phyloP scores from a whole-genome alignment of 768 basidiomycete species.

The Hygrocybe coccinea region DNA sequence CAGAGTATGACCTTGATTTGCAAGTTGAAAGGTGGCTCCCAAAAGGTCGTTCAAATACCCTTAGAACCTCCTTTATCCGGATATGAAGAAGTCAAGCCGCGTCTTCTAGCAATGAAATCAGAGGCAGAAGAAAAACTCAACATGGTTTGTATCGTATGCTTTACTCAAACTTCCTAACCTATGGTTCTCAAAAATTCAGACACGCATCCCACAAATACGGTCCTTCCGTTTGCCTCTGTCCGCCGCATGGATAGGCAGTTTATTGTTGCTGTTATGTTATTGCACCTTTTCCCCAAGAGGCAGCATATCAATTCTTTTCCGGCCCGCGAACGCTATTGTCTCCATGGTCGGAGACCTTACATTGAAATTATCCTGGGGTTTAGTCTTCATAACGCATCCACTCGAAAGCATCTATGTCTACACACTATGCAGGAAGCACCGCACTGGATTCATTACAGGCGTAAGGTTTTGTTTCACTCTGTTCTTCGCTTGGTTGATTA shows the following conservation, averaged over 20 bases:
- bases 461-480: slow-evolving; percentile 20
- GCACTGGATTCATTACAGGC: slow-evolving; percentile 40
- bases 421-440: slow-evolving; percentile 46
- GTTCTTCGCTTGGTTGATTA: neutral
- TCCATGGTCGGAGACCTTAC: slow-evolving; percentile 24
- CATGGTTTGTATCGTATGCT: slow-evolving; percentile 47
- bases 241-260: slow-evolving; percentile 24
- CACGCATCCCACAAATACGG: slow-evolving; percentile 56
- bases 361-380: slow-evolving; percentile 32
- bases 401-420: slow-evolving; percentile 47
- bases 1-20: slow-evolving; percentile 70
- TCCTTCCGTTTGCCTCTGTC: slow-evolving; percentile 45
- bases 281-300: slow-evolving; percentile 19
- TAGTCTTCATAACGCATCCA: slow-evolving; percentile 35
- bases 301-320: slow-evolving; percentile 26
- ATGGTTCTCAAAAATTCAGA: slow-evolving; percentile 33
- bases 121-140: slow-evolving; percentile 75
- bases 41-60: slow-evolving; percentile 47
- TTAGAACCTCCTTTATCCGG: slow-evolving; percentile 69
- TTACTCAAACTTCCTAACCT: neutral
- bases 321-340: slow-evolving; percentile 32
- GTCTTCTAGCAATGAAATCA: slow-evolving; percentile 74
- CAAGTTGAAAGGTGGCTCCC: slow-evolving; percentile 44
- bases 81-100: slow-evolving; percentile 80
- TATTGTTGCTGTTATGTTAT: slow-evolving; percentile 31